phyloP scores from a whole-genome alignment of 306 rosid genomes.

The Ormosia semicastrata region DNA sequence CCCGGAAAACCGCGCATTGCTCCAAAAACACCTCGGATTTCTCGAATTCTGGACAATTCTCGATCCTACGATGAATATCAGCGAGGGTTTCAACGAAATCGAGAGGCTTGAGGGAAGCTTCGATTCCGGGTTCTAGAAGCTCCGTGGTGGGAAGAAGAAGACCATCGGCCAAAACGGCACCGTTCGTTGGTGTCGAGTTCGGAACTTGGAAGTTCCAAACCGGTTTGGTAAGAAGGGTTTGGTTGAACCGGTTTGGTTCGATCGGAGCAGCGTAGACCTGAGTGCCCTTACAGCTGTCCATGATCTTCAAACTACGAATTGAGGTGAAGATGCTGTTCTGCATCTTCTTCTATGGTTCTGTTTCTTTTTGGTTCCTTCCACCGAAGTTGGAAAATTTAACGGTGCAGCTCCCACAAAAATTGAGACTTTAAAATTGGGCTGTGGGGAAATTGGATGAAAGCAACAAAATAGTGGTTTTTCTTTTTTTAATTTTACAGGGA shows the following conservation, averaged over 20 bases:
- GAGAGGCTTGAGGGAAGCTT: conserved; percentile 46
- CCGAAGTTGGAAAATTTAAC: not conserved
- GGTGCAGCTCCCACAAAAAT: not conserved
- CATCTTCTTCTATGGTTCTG: conserved; percentile 40
- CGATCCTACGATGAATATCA: conserved; percentile 43
- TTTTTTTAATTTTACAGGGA: not conserved
- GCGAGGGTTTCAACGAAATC: conserved; percentile 56
- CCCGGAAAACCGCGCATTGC: conserved; percentile 60
- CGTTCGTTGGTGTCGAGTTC: conserved; percentile 17
- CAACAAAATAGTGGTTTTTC: not conserved
- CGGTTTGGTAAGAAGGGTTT: conserved; percentile 47
- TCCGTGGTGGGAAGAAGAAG: conserved; percentile 59
- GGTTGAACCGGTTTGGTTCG: conserved; percentile 21
- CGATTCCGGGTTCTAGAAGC: conserved; percentile 63
- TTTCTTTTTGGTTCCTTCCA: not conserved
- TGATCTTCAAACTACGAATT: conserved; percentile 81
- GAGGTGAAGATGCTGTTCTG: conserved; percentile 67
- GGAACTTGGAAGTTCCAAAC: conserved; percentile 32
- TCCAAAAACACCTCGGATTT: conserved; percentile 53
- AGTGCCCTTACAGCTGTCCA: conserved; percentile 78
- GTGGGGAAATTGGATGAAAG: not conserved
- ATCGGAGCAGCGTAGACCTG: conserved; percentile 46
- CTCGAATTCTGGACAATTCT: conserved; percentile 49
- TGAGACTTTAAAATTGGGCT: not conserved
- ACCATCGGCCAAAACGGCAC: conserved; percentile 23